Evolutionary conservation across 352 stramenopile species (phyloP).

Genomic region (Hyaloperonospora brassicae): DNA sequence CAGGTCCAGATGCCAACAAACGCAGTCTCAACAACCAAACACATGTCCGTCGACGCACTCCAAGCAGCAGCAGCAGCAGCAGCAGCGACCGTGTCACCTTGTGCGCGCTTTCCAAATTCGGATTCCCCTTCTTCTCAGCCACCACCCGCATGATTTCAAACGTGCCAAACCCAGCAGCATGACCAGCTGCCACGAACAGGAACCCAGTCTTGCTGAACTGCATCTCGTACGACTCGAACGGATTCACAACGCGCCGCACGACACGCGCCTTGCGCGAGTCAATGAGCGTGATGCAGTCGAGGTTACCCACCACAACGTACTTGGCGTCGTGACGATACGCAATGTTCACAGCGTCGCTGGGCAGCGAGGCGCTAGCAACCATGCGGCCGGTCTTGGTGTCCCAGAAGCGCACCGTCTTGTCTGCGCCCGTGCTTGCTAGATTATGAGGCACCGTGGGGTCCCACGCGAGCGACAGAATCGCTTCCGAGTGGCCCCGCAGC

Average conservation of each 20-base stretch:
- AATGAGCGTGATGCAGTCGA: slow-evolving; percentile 71
- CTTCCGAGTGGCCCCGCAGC: slow-evolving; percentile 63
- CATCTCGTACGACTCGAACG: slow-evolving; percentile 76
- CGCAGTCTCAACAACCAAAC: slow-evolving; percentile 1
- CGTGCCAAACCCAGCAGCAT: slow-evolving; percentile 64
- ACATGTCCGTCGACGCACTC: background rate
- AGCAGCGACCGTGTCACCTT: slow-evolving; percentile 34
- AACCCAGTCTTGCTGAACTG: slow-evolving; percentile 76
- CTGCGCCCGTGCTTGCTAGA: slow-evolving; percentile 56
- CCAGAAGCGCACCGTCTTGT: slow-evolving; percentile 84
- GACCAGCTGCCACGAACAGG: slow-evolving; percentile 72
- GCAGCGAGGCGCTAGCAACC: slow-evolving; percentile 64
- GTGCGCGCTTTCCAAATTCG: slow-evolving; percentile 77
- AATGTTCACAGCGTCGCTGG: slow-evolving; percentile 68
- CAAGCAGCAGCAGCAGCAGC: no score
- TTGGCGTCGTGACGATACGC: slow-evolving; percentile 76
- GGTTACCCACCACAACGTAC: slow-evolving; percentile 71
- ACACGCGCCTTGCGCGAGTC: slow-evolving; percentile 77
- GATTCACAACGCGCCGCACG: slow-evolving; percentile 69
- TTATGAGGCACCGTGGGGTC: slow-evolving; percentile 54
- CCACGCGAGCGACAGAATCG: slow-evolving; percentile 65
- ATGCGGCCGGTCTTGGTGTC: slow-evolving; percentile 75
- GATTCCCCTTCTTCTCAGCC: slow-evolving; percentile 63
- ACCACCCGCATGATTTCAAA: slow-evolving; percentile 82
- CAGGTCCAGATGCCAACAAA: slow-evolving; percentile 1